Base-by-base conservation (phyloP, 1,284 basidiomycete species). In the Termitomyces sp. region DNA sequence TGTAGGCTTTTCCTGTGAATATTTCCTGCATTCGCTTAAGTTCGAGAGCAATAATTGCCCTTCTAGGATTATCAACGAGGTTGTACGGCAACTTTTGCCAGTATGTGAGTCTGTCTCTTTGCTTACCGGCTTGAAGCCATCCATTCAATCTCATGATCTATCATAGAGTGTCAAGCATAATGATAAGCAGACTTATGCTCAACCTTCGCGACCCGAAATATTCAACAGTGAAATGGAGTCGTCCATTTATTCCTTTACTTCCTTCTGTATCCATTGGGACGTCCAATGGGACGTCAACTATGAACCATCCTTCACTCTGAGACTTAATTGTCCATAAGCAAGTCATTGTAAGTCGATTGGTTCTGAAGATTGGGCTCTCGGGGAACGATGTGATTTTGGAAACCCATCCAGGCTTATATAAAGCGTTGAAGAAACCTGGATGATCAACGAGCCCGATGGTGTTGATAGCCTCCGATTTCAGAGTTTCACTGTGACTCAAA, bases 51-150 rank as follows among this genome's bases (percentile, higher is more conserved):
- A n/a, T 34, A 26, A 28, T 14, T 8, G n/a, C 4, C 4, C 19
- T 30, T 34, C 46, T 18, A 34, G 33, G 14, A 1, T 34, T 34
- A 34, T 34, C 14, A 34, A 34, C 14, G 33, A 62, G 58, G 54
- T 19, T 50, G 59, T 19, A 14, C 60, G 19, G 59, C 58, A 10
- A 58, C 58, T 8, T 55, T 60, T 38, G 49, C 62, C 26, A 61
- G 60, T 34, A 45, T 58, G 62, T 61, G 34, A 16, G 57, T 41
- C 16, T 39, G 34, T 24, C 11, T 16, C 21, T 38, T 11, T 26
- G 40, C 13, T 34, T 1, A 34, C 13, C 3, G 4, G 4, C n/a
- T 3, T 14, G 3, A 34, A n/a, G 13, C 5, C 14, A 5, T 8
- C 7, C 28, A 7, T 30, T n/a, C 14, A 3, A 13, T n/a, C 14